Evolutionary conservation across 208 protist genomes (phyloP), one percentile per base, ranked within the genome.

Genomic region (Kentomonas sorsogonicus): DNA sequence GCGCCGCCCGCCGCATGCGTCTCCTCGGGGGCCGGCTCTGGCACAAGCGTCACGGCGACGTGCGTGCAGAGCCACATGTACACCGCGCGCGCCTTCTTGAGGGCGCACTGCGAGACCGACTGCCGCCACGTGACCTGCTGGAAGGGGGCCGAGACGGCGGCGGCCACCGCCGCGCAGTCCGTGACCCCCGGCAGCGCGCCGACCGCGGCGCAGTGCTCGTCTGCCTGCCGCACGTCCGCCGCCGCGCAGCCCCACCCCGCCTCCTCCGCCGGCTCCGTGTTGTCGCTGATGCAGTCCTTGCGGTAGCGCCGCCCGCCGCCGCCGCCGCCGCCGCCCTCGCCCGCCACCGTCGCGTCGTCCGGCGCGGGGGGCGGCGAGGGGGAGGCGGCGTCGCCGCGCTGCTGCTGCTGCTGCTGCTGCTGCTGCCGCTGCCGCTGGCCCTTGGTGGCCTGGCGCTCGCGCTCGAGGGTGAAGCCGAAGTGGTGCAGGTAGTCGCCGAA

Each of bases 401-500:
- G n/a, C 27, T 40, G 20, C 22, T 23, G 48, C 6, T 40, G 9
- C 13, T 6, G 46, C 25, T 57, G n/a, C 27, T 52, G n/a, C 34
- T 18, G 40, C 15, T n/a, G 47, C 43, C 25, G 47, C 41, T 23
- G 13, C 20, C 48, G 20, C 11, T 25, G 4, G 31, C 60, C 18
- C 3, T 18, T 0, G 25, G 25, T 5, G 16, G 15, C 20, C 27
- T 31, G 26, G 4, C 36, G 53, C 55, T 91, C 79, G 0, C 53
- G 61, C 67, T 93, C 80, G 1, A 86, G 52, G 31, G 74, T 79
- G 50, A 94, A 94, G 40, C 87, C 87, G 52, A 91, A 94, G 62
- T 94, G 87, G 22, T 83, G 79, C 16, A 89, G 41, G 58, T 94
- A 94, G 60, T 94, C 87, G 1, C 72, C 76, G 57, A 86, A 86